Percentiles rank a stretch among this genome's conserved stretches.
phyloP scores from a whole-genome alignment of 768 basidiomycete genomes.

The Podaxis sp. region DNA sequence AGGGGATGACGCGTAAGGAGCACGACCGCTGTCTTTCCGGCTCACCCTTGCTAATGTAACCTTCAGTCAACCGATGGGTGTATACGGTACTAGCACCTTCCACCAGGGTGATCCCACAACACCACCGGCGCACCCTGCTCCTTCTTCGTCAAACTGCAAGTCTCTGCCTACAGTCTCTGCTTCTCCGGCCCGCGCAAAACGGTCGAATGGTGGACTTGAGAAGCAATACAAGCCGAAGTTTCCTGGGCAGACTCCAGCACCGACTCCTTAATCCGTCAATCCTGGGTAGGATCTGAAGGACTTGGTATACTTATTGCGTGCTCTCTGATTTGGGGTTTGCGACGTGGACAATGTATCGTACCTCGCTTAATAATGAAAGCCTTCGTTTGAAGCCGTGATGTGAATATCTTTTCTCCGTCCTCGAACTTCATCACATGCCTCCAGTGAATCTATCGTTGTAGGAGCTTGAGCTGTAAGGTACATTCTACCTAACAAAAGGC shows the following conservation, averaged over 20 bases:
- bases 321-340: no score
- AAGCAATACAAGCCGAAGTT: constrained; percentile 18
- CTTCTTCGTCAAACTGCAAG: constrained; percentile 66
- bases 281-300: no score
- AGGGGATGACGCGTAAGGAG: constrained; percentile 49
- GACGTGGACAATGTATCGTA: no score
- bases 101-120: constrained; percentile 60
- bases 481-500: no score
- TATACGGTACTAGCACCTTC: constrained; percentile 73
- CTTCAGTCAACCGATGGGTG: constrained; percentile 58
- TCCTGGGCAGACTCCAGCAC: constrained; percentile 19
- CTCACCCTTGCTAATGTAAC: constrained; percentile 3
- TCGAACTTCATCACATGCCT: no score
- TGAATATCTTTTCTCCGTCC: no score
- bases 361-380: no score
- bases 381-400: no score
- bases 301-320: no score
- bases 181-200: constrained; percentile 23
- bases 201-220: constrained; percentile 9
- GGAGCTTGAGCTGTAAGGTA: no score
- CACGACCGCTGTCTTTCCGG: background rate
- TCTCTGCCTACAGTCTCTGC: constrained; percentile 34
- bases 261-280: no score
- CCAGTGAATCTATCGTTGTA: no score
- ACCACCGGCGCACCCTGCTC: constrained; percentile 57